Evolutionary conservation across 768 basidiomycete genomes (phyloP), one percentile per base, ranked within the genome.

Genomic region (Ephemerocybe angulata): DNA sequence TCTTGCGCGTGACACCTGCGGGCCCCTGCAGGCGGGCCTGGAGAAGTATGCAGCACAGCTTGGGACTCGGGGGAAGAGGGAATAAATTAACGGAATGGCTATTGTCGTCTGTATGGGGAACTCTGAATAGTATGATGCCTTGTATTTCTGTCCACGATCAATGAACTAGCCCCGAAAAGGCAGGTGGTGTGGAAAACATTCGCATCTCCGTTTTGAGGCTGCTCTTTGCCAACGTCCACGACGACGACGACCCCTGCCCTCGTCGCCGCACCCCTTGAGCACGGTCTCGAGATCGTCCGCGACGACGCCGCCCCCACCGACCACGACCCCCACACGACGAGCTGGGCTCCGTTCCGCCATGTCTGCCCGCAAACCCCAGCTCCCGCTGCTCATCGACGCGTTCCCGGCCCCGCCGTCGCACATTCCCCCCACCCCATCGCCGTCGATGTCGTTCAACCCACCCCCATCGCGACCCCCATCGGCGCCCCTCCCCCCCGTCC

Each of bases 401-500:
- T 76, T 78, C 54, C 76, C 77, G 2, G 60, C 55, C 1, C 75
- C 76, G 15, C 77, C 78, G 0, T 70, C 75, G 0, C 72, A 74
- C 58, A 76, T 77, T 47, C 75, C 76, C 1, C 43, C 63, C 3
- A 64, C 69, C 0, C 66, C 72, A 10, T 37, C 57, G 38, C 27
- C 40, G 35, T 40, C 69, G 65, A 25, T 69, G 58, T 52, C 64
- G n/a, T 27, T 62, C 49, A 82, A 84, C 52, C 85, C 84, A 0
- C 85, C 85, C 0, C 83, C 79, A 0, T 82, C 81, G 0, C 72
- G 70, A 1, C 86, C 86, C 0, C 86, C 86, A 0, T 68, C 74
- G 0, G 61, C 72, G 0, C 86, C 87, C 0, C 76, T 88, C 3
- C 87, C 87, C 0, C 85, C 87, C 3, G 60, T 88, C 1, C 87